phyloP scores from a whole-genome alignment of 108 stramenopile species.

The Conticribra guillardii region DNA sequence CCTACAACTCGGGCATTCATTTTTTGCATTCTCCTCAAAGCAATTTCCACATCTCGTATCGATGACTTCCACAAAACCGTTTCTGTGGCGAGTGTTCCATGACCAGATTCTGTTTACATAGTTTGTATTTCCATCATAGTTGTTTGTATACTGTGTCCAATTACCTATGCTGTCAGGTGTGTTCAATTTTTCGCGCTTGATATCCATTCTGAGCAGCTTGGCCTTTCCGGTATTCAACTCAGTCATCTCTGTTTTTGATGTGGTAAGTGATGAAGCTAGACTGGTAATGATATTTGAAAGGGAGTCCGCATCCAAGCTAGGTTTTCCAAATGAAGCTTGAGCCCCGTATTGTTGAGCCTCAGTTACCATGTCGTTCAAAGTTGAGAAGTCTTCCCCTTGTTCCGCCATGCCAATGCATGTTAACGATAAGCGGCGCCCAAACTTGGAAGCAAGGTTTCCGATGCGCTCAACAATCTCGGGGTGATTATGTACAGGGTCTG shows the following conservation, averaged over 20 bases:
- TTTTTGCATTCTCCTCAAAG: slow-evolving; percentile 1
- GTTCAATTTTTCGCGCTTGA: slow-evolving; percentile 38
- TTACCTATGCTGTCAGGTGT: slow-evolving; percentile 39
- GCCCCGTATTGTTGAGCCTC: slow-evolving; percentile 48
- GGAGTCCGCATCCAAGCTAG: slow-evolving; percentile 39
- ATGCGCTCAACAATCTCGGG: slow-evolving; percentile 18
- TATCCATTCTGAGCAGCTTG: slow-evolving; percentile 44
- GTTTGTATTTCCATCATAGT: not conserved
- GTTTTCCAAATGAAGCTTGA: slow-evolving; percentile 43
- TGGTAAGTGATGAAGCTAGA: slow-evolving; percentile 44
- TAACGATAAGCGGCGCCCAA: slow-evolving; percentile 58
- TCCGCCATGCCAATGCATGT: slow-evolving; percentile 56
- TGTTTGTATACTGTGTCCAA: slow-evolving; percentile 24
- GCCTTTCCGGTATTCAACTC: slow-evolving; percentile 38
- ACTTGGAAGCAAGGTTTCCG: slow-evolving; percentile 36
- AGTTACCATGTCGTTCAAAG: slow-evolving; percentile 46
- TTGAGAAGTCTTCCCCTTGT: slow-evolving; percentile 51
- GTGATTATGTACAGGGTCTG: slow-evolving; percentile 29
- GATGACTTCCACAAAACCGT: slow-evolving; percentile 38
- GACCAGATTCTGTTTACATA: no score
- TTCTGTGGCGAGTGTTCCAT: no score
- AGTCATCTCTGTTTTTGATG: slow-evolving; percentile 59
- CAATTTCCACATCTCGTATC: slow-evolving; percentile 43
- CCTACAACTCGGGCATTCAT: slow-evolving; percentile 11
- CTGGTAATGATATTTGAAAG: slow-evolving; percentile 42